Base-by-base conservation (phyloP, 2,329 filamentous ascomycete species). In the Stachybotrys chlorohalonatus region DNA sequence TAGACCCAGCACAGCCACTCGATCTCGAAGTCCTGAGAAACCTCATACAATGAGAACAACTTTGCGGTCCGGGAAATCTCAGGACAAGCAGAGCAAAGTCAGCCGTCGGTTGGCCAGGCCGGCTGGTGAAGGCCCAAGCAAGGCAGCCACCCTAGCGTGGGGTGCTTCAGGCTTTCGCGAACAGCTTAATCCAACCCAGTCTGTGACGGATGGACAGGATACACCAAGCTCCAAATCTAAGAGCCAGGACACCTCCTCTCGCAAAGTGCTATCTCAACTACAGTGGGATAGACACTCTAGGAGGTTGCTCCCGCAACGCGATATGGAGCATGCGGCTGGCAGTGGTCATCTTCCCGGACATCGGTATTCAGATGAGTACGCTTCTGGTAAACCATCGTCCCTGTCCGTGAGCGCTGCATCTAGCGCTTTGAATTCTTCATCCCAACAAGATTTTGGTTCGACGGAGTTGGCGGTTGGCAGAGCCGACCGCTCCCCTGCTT, bases 91-190 rank as follows among this genome's bases (percentile, higher is more conserved):
- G 6, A 55, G 63, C 2, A 78, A 72, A 56, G 54, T 69, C 11
- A 62, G 65, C 8, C 73, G 74, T 30, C 73, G 74, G 52, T 65
- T 74, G 36, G 65, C 73, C 9, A 78, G 70, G 55, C 64, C 70
- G 54, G 68, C 69, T 16, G 68, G 69, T 42, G 81, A 82, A 54
- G 78, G 82, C 1, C 78, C 83, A 11, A 85, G 77, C 66, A 84
- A 83, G 63, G 84, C 84, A 47, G 84, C 84, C 31, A 82, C 80
- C 3, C 64, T 86, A 53, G 84, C 84, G 36, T 87, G 84, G 83
- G 75, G 67, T 53, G 71, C 73, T 16, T 65, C 80, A 13, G 70
- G 71, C 11, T 68, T 73, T 5, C 69, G 66, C 57, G 73, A 77
- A 31, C 69, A 67, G 49, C 56, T 63, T 54, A 47, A 60, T 3